Evolutionary conservation across 2,329 filamentous ascomycete genomes (phyloP).

Genomic region (Chaetomium globosum): DNA sequence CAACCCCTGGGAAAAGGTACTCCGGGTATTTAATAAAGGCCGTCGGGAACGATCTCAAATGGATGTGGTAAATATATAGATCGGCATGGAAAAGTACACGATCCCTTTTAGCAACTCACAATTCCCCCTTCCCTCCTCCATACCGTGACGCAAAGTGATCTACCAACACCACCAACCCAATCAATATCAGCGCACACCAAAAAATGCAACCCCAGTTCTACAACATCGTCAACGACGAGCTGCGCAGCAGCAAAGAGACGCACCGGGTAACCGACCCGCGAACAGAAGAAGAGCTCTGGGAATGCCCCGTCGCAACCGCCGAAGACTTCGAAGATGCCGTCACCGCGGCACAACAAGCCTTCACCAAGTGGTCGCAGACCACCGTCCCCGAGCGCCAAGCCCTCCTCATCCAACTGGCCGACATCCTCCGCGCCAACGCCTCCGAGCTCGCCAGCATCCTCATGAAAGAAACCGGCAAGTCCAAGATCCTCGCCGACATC

Average conservation of each 20-base stretch:
- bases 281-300: slow-evolving; percentile 49
- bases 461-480: slow-evolving; percentile 57
- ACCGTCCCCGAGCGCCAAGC: slow-evolving; percentile 46
- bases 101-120: background rate
- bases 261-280: slow-evolving; percentile 50
- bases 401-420: slow-evolving; percentile 42
- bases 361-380: slow-evolving; percentile 51
- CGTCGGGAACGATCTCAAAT: background rate
- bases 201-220: slow-evolving; percentile 42
- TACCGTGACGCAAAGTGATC: background rate
- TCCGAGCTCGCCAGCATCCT: slow-evolving; percentile 51
- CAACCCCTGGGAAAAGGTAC: slow-evolving; percentile 19
- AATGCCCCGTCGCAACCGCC: slow-evolving; percentile 49
- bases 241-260: slow-evolving; percentile 40
- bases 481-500: slow-evolving; percentile 42
- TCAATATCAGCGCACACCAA: background rate
- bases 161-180: background rate
- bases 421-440: slow-evolving; percentile 46
- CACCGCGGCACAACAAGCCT: slow-evolving; percentile 49
- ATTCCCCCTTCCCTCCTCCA: background rate
- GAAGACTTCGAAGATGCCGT: slow-evolving; percentile 52
- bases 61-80: background rate
- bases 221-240: slow-evolving; percentile 51
- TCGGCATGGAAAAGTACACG: background rate
- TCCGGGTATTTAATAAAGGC: slow-evolving; percentile 28